Evolutionary conservation across 2,329 filamentous ascomycete genomes (phyloP).

Genomic region (Dactylellina haptotyla): DNA sequence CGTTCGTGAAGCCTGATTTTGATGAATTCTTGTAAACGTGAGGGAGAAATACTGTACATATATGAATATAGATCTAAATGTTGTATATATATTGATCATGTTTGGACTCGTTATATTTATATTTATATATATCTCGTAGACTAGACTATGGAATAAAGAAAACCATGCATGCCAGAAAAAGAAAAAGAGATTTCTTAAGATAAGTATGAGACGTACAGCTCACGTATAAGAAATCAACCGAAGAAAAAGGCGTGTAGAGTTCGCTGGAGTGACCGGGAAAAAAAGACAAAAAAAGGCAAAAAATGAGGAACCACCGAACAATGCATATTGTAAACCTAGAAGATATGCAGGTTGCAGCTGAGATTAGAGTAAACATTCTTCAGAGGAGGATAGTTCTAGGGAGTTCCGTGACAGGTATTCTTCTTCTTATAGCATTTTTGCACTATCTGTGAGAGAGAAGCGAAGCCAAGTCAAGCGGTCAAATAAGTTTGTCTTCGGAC

Average conservation of each 20-base stretch:
- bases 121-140: background rate
- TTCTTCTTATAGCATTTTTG: too few species aligned
- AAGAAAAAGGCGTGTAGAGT: constrained; percentile 11
- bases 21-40: background rate
- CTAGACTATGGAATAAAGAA: constrained; percentile 9
- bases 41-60: background rate
- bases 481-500: too few species aligned
- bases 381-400: background rate
- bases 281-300: background rate
- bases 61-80: constrained; percentile 8
- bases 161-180: background rate
- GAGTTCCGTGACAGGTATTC: background rate
- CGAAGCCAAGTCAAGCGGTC: background rate
- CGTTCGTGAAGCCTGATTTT: constrained; percentile 11
- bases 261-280: constrained; percentile 30
- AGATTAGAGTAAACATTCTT: background rate
- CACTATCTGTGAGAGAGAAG: too few species aligned
- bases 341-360: background rate
- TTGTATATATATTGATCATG: constrained; percentile 21
- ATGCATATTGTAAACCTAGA: constrained; percentile 9
- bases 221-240: constrained; percentile 16
- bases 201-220: background rate
- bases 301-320: constrained; percentile 41
- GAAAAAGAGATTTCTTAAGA: background rate
- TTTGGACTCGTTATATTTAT: too few species aligned